Evolutionary conservation across 495 filamentous ascomycete genomes (phyloP).

Genomic region (Schizothecium vesticola): DNA sequence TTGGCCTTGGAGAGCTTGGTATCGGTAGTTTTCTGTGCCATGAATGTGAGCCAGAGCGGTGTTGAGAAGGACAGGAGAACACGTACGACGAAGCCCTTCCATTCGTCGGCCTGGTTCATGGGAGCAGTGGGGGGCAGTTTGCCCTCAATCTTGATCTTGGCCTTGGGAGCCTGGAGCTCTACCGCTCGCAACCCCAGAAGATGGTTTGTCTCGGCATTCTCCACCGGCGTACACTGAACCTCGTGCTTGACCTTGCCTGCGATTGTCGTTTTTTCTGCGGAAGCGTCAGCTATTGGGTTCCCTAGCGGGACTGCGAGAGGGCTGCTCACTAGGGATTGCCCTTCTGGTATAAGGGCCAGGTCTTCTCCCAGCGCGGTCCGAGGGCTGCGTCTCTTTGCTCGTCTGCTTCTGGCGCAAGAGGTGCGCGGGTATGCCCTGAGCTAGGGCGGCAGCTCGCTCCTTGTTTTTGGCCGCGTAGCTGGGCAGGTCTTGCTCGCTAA

Average conservation of each 20-base stretch:
- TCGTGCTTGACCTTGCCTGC: slow-evolving; percentile 69
- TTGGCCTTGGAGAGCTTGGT: slow-evolving; percentile 46
- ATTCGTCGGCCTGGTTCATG: slow-evolving; percentile 36
- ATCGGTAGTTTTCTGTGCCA: slow-evolving; percentile 38
- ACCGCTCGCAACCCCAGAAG: slow-evolving; percentile 56
- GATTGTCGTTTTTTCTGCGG: slow-evolving; percentile 71
- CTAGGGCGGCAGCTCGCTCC: slow-evolving; percentile 43
- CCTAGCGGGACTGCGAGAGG: neutral
- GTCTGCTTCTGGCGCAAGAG: slow-evolving; percentile 41
- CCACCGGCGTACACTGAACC: slow-evolving; percentile 67
- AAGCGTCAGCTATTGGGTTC: slow-evolving; percentile 2
- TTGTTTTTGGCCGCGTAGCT: slow-evolving; percentile 61
- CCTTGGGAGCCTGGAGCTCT: slow-evolving; percentile 60
- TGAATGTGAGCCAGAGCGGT: slow-evolving; percentile 20
- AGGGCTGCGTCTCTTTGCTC: slow-evolving; percentile 30
- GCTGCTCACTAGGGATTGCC: slow-evolving; percentile 70
- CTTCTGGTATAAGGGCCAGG: slow-evolving; percentile 67
- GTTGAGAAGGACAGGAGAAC: neutral
- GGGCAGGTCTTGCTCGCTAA: slow-evolving; percentile 85
- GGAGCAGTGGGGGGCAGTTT: slow-evolving; percentile 37
- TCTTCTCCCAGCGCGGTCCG: slow-evolving; percentile 53
- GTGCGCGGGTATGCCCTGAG: slow-evolving; percentile 45
- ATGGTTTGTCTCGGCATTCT: slow-evolving; percentile 64
- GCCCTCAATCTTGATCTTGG: slow-evolving; percentile 42
- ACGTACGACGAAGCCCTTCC: slow-evolving; percentile 56